A percentile compares a stretch with the other conserved stretches of the same genome.
These are phyloP conservation scores for Thalassiosira exigua DNA, from an alignment of 352 stramenopile genomes.

Conservation along the genomic window DNA sequence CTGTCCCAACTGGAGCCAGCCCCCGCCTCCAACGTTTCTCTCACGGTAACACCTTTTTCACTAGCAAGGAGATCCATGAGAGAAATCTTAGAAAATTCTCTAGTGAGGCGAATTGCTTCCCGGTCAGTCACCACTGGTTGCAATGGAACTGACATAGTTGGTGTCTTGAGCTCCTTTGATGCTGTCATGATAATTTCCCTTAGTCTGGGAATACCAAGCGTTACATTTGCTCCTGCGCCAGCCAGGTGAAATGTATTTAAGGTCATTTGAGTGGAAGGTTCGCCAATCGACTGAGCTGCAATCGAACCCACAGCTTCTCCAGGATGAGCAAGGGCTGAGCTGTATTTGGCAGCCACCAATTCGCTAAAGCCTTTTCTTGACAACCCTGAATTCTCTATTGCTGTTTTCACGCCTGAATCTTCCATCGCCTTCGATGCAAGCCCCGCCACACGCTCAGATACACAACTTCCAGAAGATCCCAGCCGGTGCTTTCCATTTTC, in stretches of 20 bases:
- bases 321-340: constrained; percentile 93
- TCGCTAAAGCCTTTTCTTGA: constrained; percentile 86
- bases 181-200: constrained; percentile 99
- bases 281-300: constrained; percentile 97
- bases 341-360: constrained; percentile 98
- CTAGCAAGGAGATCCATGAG: constrained; percentile 93
- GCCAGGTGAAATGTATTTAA: constrained; percentile 99
- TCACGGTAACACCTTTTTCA: constrained; percentile 90
- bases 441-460: constrained; percentile 79
- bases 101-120: constrained; percentile 79
- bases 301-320: constrained; percentile 98
- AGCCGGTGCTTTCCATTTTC: constrained; percentile 61
- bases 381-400: constrained; percentile 66
- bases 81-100: constrained; percentile 91
- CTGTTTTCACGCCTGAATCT: constrained; percentile 69
- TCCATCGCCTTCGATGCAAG: constrained; percentile 62
- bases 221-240: constrained; percentile 99
- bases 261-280: constrained; percentile 99
- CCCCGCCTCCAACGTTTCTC: constrained; percentile 87
- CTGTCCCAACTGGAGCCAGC: constrained; percentile 90
- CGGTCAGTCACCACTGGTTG: constrained; percentile 74
- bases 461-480: constrained; percentile 76
- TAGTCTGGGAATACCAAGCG: constrained; percentile 98
- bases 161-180: constrained; percentile 96
- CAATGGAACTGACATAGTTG: constrained; percentile 98